Evolutionary conservation across 495 filamentous ascomycete species (phyloP).

Genomic region (Terfezia claveryi): DNA sequence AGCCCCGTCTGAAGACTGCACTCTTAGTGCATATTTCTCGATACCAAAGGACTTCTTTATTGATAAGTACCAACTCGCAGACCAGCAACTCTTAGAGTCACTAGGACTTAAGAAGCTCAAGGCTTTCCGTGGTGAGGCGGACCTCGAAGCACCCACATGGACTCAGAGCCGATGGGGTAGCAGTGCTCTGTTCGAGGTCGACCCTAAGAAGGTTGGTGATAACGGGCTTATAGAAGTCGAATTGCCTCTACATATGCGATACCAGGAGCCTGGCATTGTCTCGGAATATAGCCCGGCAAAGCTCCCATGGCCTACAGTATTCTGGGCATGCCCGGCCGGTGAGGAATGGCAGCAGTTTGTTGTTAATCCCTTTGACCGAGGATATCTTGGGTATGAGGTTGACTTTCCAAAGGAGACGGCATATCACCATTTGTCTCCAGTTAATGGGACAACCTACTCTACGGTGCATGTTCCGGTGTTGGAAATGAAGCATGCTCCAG

Average conservation of each 20-base stretch:
- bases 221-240: slow-evolving; percentile 21
- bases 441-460: not conserved
- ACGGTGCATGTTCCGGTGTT: not conserved
- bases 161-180: slow-evolving; percentile 58
- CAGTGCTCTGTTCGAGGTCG: slow-evolving; percentile 51
- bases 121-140: slow-evolving; percentile 48
- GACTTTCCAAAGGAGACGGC: slow-evolving; percentile 58
- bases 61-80: slow-evolving; percentile 67
- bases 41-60: slow-evolving; percentile 67
- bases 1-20: slow-evolving; percentile 30
- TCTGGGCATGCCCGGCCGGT: slow-evolving; percentile 74
- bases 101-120: slow-evolving; percentile 50
- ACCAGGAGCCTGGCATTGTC: slow-evolving; percentile 39
- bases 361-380: slow-evolving; percentile 66
- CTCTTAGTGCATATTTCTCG: slow-evolving; percentile 62
- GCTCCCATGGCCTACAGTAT: slow-evolving; percentile 48
- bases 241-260: slow-evolving; percentile 74
- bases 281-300: slow-evolving; percentile 30
- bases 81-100: slow-evolving; percentile 47
- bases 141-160: slow-evolving; percentile 86
- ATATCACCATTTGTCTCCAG: slow-evolving; percentile 66
- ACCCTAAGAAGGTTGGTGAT: slow-evolving; percentile 3
- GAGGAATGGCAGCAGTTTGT: slow-evolving; percentile 45
- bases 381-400: slow-evolving; percentile 66
- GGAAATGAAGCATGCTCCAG: not conserved